Evolutionary conservation across 306 rosid genomes (phyloP), one percentile per base, ranked within the genome.

Genomic region (Inga laurina): DNA sequence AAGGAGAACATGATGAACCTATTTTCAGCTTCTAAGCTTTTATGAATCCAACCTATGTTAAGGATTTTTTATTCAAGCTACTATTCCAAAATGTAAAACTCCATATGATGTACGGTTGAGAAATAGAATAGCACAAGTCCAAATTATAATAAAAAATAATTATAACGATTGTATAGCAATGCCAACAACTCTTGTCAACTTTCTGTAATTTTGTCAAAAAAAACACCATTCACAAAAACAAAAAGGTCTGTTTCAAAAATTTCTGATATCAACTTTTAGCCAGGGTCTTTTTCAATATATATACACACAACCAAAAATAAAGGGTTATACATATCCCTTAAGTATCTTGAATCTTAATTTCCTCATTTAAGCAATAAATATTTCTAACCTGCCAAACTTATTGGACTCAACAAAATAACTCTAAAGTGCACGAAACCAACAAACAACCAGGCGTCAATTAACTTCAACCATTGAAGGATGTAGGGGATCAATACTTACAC

Each of bases 401-500:
- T 51, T 65, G 44, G n/a, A 79, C 10, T 13, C 48, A 44, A 72
- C 74, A 14, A 49, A 77, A 52, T 13, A 73, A 66, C 62, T 44
- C 48, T 82, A 21, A 74, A 35, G 22, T 48, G 37, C 15, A 72
- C 43, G 24, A 57, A 83, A 81, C 54, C 43, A 82, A 54, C 43
- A 35, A 70, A 71, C 27, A 41, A 77, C 27, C 69, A 74, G 76
- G 37, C 22, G 71, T 27, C 81, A 75, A 4, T 27, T 57, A 14
- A 56, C n/a, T 72, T 43, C 24, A 81, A 75, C 24, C 69, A 32
- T 48, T 69, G 81, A 79, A 71, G 59, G 32, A n/a, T 35, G 35
- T 81, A 43, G 32, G 48, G 59, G 70, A 82, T 77, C 27, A 46
- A 59, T 81, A 88, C 99, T 95, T 87, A 96, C 97, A 87, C 83